These are phyloP conservation scores for Diospyros kaki DNA, from an alignment of 148 eudicot species.

Conservation along the genomic window DNA sequence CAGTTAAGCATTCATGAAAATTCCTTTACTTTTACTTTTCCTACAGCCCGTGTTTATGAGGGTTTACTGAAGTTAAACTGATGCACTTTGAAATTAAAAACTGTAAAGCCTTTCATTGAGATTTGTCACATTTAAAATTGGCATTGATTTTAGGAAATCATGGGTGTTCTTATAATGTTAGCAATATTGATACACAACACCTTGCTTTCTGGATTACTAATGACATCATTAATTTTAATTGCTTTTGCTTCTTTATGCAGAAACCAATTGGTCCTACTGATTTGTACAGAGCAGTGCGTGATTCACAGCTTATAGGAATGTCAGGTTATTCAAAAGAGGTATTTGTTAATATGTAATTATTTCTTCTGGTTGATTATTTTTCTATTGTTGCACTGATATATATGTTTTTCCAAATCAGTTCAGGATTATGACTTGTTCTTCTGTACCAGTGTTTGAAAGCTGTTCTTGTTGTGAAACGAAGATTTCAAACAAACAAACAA, in stretches of 20 bases:
- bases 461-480: slow-evolving; percentile 1
- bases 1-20: not conserved
- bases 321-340: slow-evolving; percentile 92
- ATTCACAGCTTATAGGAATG: slow-evolving; percentile 85
- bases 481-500: not conserved
- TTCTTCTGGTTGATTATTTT: not conserved
- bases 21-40: not conserved
- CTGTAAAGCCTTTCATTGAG: no score
- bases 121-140: slow-evolving; percentile 8
- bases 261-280: slow-evolving; percentile 85
- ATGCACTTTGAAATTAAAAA: slow-evolving; percentile 1
- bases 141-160: not conserved
- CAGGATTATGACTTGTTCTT: not conserved
- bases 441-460: not conserved
- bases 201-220: not conserved
- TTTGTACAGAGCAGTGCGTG: slow-evolving; percentile 74
- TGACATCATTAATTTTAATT: not conserved
- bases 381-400: not conserved
- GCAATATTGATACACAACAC: not conserved
- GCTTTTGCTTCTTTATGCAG: slow-evolving; percentile 34
- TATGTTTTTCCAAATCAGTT: slow-evolving; percentile 1
- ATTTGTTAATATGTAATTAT: slow-evolving; percentile 3
- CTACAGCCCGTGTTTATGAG: not conserved
- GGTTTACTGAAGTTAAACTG: not conserved
- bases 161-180: not conserved